Evolutionary conservation across 805 yeast species (phyloP).

Genomic region (Schwanniomyces polymorphus): DNA sequence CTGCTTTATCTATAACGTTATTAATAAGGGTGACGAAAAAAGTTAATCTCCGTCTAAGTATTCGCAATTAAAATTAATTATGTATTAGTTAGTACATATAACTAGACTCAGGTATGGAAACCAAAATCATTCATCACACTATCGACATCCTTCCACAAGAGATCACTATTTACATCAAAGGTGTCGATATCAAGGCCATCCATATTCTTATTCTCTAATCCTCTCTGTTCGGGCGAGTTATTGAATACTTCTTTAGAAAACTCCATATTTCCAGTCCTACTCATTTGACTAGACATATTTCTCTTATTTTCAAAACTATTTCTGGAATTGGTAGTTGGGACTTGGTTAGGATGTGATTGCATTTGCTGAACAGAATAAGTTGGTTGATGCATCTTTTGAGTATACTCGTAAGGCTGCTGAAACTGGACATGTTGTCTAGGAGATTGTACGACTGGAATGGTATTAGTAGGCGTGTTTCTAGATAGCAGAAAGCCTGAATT

Average conservation of each 20-base stretch:
- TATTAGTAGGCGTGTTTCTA: not conserved
- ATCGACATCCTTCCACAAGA: constrained; percentile 80
- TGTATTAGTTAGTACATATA: not conserved
- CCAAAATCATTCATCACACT: constrained; percentile 91
- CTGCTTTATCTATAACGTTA: too few relatives aligned
- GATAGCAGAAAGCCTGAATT: not conserved
- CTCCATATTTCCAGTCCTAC: not conserved
- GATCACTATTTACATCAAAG: constrained; percentile 51
- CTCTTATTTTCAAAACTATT: not conserved
- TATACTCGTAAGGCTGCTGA: not conserved
- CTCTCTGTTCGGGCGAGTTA: constrained; percentile 22
- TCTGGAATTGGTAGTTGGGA: not conserved
- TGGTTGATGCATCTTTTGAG: not conserved
- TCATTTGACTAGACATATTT: not conserved
- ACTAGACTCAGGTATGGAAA: constrained; percentile 54
- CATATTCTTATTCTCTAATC: constrained; percentile 31
- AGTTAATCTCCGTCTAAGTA: too few relatives aligned
- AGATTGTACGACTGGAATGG: not conserved
- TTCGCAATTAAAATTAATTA: not conserved
- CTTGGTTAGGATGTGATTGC: not conserved
- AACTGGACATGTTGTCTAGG: not conserved
- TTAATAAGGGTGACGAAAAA: too few relatives aligned
- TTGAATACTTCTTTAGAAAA: not conserved
- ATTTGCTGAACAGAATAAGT: too few relatives aligned
- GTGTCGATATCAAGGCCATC: constrained; percentile 44